Conservation (phyloP, 2,329 filamentous ascomycete genomes). For the Penicillium verrucosum region DNA sequence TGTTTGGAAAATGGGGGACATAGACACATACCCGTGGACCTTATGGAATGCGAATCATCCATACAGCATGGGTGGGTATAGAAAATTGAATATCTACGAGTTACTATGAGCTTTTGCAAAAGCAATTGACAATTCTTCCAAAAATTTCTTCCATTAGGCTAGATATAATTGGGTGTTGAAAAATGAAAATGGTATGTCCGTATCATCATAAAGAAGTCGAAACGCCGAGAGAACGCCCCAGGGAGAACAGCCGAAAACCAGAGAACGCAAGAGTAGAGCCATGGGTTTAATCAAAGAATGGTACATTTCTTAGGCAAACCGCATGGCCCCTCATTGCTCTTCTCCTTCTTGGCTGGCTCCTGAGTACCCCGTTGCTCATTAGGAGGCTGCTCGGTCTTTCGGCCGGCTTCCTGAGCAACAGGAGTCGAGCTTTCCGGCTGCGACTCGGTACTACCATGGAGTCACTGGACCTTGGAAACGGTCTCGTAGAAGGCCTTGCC, state of each 20-base stretch:
- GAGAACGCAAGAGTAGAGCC: constrained; percentile 15
- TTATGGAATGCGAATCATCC: not conserved
- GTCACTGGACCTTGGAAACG: constrained; percentile 75
- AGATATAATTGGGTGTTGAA: not conserved
- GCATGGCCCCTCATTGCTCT: constrained; percentile 61
- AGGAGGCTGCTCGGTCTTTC: constrained; percentile 22
- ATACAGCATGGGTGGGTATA: not conserved
- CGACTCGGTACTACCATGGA: constrained; percentile 58
- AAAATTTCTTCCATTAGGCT: not conserved
- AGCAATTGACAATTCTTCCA: not conserved
- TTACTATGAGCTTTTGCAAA: not conserved
- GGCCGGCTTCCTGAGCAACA: constrained; percentile 27
- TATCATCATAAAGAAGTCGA: constrained; percentile 11
- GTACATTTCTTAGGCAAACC: constrained; percentile 72
- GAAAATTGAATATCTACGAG: not conserved
- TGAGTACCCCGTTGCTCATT: constrained; percentile 26
- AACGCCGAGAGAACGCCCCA: constrained; percentile 18
- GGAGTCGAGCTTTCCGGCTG: constrained; percentile 29
- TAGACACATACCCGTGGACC: too few species aligned
- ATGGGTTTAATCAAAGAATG: constrained; percentile 53
- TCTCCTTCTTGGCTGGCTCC: constrained; percentile 47
- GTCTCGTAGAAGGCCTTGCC: constrained; percentile 80
- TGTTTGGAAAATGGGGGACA: too few species aligned
- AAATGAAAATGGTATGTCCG: not conserved
- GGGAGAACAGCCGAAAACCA: constrained; percentile 7